Evolutionary conservation across 108 stramenopile genomes (phyloP).

Genomic region (Nitzschia sp.): DNA sequence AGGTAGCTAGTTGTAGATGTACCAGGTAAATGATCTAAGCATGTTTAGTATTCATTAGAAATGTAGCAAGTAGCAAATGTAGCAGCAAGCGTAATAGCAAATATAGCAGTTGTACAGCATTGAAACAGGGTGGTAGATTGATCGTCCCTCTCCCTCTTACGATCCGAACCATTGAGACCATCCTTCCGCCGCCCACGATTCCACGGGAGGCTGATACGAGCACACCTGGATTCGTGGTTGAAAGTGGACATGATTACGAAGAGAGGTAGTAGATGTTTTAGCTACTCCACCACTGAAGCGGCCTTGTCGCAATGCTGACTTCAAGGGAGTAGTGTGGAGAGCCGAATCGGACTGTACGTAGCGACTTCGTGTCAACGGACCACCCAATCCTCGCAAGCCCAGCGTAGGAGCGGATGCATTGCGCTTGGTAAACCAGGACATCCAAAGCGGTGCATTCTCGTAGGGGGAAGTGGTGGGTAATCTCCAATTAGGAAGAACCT

Average conservation of each 20-base stretch:
- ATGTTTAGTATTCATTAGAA: too few species aligned
- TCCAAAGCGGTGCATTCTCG: background rate
- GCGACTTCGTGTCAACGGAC: background rate
- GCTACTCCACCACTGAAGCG: background rate
- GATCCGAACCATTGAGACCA: constrained; percentile 20
- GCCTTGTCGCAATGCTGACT: constrained; percentile 3
- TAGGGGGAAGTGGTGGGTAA: background rate
- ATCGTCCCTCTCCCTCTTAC: too few species aligned
- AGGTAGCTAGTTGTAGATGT: too few species aligned
- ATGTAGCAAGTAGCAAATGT: too few species aligned
- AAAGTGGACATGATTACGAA: constrained; percentile 8
- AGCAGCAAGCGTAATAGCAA: too few species aligned
- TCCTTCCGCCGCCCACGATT: constrained; percentile 17
- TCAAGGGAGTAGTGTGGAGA: background rate
- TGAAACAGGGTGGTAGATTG: too few species aligned
- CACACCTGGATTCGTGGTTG: constrained; percentile 5
- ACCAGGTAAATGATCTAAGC: too few species aligned
- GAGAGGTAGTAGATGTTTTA: background rate
- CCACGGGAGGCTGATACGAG: constrained; percentile 1
- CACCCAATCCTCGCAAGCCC: background rate
- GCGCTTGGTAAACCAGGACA: background rate
- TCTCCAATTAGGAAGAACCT: constrained; percentile 6
- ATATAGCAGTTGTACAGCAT: too few species aligned
- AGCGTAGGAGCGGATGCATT: constrained; percentile 3
- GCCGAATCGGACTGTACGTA: constrained; percentile 10